Conservation (phyloP, 1,284 basidiomycete genomes). For the Farysia itapuensis region DNA sequence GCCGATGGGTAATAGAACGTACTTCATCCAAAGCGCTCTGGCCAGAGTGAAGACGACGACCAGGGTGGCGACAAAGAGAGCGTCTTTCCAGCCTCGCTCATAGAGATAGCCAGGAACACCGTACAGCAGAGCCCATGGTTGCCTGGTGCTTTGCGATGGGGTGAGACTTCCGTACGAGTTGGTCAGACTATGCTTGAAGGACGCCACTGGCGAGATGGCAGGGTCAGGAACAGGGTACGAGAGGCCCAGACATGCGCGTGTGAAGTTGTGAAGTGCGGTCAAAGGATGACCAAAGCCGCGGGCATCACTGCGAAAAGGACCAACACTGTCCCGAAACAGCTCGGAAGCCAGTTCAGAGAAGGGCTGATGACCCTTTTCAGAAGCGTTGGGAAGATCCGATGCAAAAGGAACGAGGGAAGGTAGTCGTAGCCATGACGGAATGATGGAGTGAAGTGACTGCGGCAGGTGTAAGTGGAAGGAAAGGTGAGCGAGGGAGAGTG, state of each 20-base stretch:
- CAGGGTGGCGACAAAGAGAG: slow-evolving; percentile 44
- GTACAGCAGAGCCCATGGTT: slow-evolving; percentile 33
- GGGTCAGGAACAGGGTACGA: slow-evolving; percentile 36
- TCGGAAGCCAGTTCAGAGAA: slow-evolving; percentile 20
- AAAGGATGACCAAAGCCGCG: slow-evolving; percentile 49
- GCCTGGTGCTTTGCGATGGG: slow-evolving; percentile 1
- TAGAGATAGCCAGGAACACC: slow-evolving; percentile 35
- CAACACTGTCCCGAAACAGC: slow-evolving; percentile 13
- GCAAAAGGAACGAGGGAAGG: slow-evolving; percentile 40
- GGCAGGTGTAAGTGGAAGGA: slow-evolving; percentile 42
- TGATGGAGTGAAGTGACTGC: slow-evolving; percentile 35
- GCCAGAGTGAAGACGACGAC: slow-evolving; percentile 46
- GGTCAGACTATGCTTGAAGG: slow-evolving; percentile 5
- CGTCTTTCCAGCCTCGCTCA: slow-evolving; percentile 38
- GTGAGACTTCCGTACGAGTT: not conserved
- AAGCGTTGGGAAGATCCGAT: slow-evolving; percentile 47
- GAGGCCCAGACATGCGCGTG: slow-evolving; percentile 40
- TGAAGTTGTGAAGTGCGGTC: slow-evolving; percentile 49
- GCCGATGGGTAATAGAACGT: slow-evolving; percentile 43
- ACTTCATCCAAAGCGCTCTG: slow-evolving; percentile 42
- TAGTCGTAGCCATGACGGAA: slow-evolving; percentile 42
- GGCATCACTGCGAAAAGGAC: slow-evolving; percentile 49
- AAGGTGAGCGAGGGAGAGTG: slow-evolving; percentile 41
- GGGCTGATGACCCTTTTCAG: slow-evolving; percentile 14
- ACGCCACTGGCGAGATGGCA: slow-evolving; percentile 18